Evolutionary conservation across 2,329 filamentous ascomycete species (phyloP).

Genomic region (Ascochyta viciae-villosae): DNA sequence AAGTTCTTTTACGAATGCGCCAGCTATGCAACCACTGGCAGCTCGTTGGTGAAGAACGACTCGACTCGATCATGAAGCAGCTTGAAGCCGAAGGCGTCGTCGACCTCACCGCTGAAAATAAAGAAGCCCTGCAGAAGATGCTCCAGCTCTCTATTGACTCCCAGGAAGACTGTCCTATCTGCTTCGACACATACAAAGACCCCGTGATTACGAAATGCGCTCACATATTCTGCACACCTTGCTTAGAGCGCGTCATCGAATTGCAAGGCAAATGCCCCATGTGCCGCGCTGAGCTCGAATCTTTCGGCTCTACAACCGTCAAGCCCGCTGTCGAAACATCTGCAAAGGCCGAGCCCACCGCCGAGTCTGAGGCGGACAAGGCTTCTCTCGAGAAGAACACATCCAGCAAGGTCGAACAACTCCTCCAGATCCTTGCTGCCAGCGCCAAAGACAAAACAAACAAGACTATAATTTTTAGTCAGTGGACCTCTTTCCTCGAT

Average conservation of each 20-base stretch:
- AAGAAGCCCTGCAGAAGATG: constrained; percentile 74
- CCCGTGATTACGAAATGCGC: constrained; percentile 87
- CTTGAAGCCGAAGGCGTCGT: constrained; percentile 73
- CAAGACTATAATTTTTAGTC: constrained; percentile 77
- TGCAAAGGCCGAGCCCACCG: constrained; percentile 25
- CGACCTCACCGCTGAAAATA: constrained; percentile 74
- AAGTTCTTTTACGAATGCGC: constrained; percentile 80
- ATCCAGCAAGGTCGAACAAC: constrained; percentile 82
- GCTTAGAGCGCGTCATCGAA: constrained; percentile 77
- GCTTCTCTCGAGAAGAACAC: constrained; percentile 59
- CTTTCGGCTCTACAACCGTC: constrained; percentile 61
- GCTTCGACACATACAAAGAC: constrained; percentile 72
- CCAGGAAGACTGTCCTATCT: constrained; percentile 84
- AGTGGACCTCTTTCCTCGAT: constrained; percentile 78
- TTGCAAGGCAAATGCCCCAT: constrained; percentile 83
- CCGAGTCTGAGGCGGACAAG: constrained; percentile 59
- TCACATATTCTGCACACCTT: constrained; percentile 77
- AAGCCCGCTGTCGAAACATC: constrained; percentile 65
- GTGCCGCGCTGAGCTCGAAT: constrained; percentile 73
- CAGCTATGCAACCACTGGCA: constrained; percentile 92
- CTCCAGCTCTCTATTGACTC: constrained; percentile 79
- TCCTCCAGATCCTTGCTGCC: constrained; percentile 77
- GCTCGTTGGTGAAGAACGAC: constrained; percentile 72
- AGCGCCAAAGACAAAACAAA: constrained; percentile 66
- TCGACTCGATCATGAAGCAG: constrained; percentile 74